Evolutionary conservation across 305 asterid species (phyloP), one percentile per base, ranked within the genome.

Genomic region (Ajuga reptans): DNA sequence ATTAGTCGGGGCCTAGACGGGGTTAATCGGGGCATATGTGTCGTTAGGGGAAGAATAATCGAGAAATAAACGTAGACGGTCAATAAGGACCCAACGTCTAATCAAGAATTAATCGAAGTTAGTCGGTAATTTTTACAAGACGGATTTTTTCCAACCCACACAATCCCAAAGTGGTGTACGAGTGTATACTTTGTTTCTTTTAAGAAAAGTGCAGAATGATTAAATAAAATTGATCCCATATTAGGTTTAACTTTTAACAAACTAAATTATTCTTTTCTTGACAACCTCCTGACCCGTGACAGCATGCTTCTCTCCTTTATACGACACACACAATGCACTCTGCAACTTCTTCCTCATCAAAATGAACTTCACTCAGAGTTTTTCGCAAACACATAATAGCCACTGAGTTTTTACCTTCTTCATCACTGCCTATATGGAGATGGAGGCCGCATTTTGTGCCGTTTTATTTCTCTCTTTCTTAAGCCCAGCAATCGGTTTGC

Each of bases 251-350:
- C 68, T 58, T 75, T 77, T 51, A 15, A n/a, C 47, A 59, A 8
- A 41, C 46, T 64, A 71, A 73, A 73, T 77, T 77, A 83, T 71
- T 81, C 69, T 64, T 81, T 86, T 81, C 86, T 78, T 77, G 83
- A 82, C 89, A 79, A 72, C 77, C 78, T 66, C 77, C 87, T 82
- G 92, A 74, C 94, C 92, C 85, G 79, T 85, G 92, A 88, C 92
- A 87, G 85, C 96, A 82, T 86, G 87, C 86, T 83, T 61, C 66
- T 82, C 80, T 71, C 84, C 85, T 87, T 84, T 91, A 74, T 72
- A 80, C 86, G 77, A 39, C 84, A 80, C 82, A 76, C 84, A 80
- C 82, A 76, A 78, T 73, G 63, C 62, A 64, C 72, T 66, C 74
- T 76, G 65, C 57, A 64, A 55, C 76, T 71, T 84, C 79, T 83